Evolutionary conservation across 805 yeast genomes (phyloP).

Genomic region (Wickerhamomyces queroliae): DNA sequence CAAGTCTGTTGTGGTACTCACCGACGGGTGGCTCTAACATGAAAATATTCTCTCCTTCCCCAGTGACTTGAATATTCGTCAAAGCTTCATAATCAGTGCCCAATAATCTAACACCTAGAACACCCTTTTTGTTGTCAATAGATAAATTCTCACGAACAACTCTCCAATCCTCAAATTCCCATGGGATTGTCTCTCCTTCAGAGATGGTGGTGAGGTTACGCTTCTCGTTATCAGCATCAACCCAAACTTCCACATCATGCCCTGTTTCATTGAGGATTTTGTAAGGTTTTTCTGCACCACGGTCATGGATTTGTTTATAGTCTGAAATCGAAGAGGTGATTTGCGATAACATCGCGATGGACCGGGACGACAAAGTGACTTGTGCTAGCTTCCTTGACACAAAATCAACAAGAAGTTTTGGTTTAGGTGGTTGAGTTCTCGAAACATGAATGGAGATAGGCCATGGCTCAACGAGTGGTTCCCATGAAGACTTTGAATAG

Average conservation of each 20-base stretch:
- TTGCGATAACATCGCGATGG: slow-evolving; percentile 72
- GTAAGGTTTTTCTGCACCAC: slow-evolving; percentile 83
- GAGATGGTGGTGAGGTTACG: slow-evolving; percentile 29
- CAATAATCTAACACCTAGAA: slow-evolving; percentile 56
- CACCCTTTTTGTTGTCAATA: slow-evolving; percentile 54
- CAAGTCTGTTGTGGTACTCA: slow-evolving; percentile 66
- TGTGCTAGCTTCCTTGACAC: slow-evolving; percentile 76
- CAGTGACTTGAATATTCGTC: slow-evolving; percentile 56
- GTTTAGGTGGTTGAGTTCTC: slow-evolving; percentile 37
- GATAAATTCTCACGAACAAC: slow-evolving; percentile 73
- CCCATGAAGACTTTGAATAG: slow-evolving; percentile 91
- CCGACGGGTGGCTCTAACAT: slow-evolving; percentile 56
- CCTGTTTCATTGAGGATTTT: slow-evolving; percentile 82
- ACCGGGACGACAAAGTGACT: slow-evolving; percentile 72
- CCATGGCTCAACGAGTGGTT: slow-evolving; percentile 88
- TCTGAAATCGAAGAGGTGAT: slow-evolving; percentile 53
- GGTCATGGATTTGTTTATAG: slow-evolving; percentile 47
- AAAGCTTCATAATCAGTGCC: slow-evolving; percentile 51
- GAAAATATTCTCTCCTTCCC: slow-evolving; percentile 80
- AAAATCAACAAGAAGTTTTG: slow-evolving; percentile 55
- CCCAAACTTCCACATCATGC: slow-evolving; percentile 73
- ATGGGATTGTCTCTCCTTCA: slow-evolving; percentile 51
- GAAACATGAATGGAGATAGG: slow-evolving; percentile 68
- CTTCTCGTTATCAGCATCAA: slow-evolving; percentile 36
- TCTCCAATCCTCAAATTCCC: slow-evolving; percentile 97